Base-by-base conservation (phyloP, 1,284 basidiomycete species). In the Afroboletus lepidellus region DNA sequence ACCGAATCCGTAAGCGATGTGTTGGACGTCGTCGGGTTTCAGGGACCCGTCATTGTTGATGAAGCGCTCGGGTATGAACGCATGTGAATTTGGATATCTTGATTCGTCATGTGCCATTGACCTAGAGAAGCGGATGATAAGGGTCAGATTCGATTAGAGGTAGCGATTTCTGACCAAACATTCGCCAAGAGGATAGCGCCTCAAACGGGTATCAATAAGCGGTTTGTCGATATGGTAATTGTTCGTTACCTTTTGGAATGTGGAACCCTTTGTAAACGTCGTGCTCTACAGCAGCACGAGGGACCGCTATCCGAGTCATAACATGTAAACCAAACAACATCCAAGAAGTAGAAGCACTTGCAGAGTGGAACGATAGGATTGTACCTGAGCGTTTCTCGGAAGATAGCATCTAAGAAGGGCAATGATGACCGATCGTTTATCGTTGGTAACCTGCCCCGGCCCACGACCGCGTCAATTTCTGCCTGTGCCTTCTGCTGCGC, bases 1-100 rank as follows among this genome's bases (percentile, higher is more conserved):
- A 16, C 57, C 57, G 5, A 53, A 37, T 20, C 51, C 56, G 20
- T 48, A 59, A 1, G 27, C 27, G 15, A 57, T 21, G 20, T 50
- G 13, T 11, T 48, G 27, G 6, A 43, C 8, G 9, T 48, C 39
- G 34, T 51, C 29, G 1, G 33, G 33, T n/a, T 34, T 34, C 6
- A 34, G 33, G 33, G 33, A 34, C 16, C 33, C 33, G 15, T 34
- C 33, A 7, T 34, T n/a, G 15, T 34, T 34, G 33, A 34, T 4
- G 33, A n/a, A n/a, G 7, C 33, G 33, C n/a, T n/a, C 33, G 33
- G 33, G 33, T 34, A 34, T 34, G 33, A 34, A 34, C 8, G 33
- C 33, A n/a, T 34, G 16, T n/a, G 33, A 7, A 5, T 34, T n/a
- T 3, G 33, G 33, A n/a, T n/a, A n/a, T n/a, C 33, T 18, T 5